Evolutionary conservation across 306 rosid species (phyloP).

Genomic region (Delonix regia): DNA sequence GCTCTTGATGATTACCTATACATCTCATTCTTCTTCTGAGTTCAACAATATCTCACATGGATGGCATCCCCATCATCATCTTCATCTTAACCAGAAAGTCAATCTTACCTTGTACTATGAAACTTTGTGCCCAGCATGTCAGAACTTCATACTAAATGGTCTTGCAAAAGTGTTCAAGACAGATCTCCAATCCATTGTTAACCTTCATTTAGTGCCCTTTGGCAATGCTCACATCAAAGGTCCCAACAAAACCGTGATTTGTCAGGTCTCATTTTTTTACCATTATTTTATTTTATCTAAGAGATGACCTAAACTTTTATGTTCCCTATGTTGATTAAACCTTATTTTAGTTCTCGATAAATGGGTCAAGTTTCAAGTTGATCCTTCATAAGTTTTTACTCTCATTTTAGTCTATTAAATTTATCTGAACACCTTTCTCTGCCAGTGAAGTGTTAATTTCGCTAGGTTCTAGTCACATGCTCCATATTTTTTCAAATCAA

Average conservation of each 20-base stretch:
- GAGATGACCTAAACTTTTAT: not conserved
- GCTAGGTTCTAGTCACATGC: not conserved
- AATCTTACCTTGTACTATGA: conserved; percentile 2
- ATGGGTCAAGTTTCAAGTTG: not conserved
- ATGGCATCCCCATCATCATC: not conserved
- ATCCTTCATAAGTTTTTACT: too few relatives aligned
- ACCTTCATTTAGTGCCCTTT: conserved; percentile 9
- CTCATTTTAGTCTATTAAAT: too few relatives aligned
- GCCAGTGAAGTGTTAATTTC: too few relatives aligned
- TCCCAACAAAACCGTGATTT: not conserved
- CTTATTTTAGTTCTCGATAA: not conserved
- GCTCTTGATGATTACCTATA: not conserved
- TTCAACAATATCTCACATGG: not conserved
- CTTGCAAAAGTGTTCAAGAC: not conserved
- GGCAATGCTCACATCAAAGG: not conserved
- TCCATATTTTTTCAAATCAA: not conserved
- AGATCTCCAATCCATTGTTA: not conserved
- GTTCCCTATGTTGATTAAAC: not conserved
- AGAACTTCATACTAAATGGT: not conserved
- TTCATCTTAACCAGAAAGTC: not conserved
- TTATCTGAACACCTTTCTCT: too few relatives aligned
- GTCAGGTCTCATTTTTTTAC: conserved; percentile 6
- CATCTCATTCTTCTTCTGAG: not conserved
- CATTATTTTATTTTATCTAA: not conserved
- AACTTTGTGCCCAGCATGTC: not conserved